Conservation (phyloP, 495 filamentous ascomycete genomes). For the Halenospora varia region DNA sequence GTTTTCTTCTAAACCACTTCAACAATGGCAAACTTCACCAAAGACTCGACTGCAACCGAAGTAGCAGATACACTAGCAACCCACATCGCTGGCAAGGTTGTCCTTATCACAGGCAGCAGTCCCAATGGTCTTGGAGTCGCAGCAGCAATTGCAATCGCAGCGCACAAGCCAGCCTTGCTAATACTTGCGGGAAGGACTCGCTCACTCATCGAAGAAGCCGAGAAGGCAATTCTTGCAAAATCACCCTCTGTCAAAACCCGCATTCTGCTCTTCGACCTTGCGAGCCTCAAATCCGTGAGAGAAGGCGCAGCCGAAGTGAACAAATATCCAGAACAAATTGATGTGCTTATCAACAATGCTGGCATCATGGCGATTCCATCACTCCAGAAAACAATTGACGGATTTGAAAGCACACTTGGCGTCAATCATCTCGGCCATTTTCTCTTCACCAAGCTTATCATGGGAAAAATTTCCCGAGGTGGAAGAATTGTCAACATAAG, state of each 20-base stretch:
- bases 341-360: neutral
- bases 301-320: neutral
- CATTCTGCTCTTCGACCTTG: neutral
- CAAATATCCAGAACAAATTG: neutral
- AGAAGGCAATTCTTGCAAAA: neutral
- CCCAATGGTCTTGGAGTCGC: neutral
- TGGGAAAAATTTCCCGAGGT: constrained; percentile 18
- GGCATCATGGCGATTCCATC: neutral
- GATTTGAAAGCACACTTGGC: constrained; percentile 53
- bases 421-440: constrained; percentile 56
- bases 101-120: neutral
- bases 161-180: neutral
- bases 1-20: too few species aligned
- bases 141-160: neutral
- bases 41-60: too few species aligned
- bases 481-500: constrained; percentile 5
- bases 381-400: constrained; percentile 19
- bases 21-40: too few species aligned
- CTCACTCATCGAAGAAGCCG: neutral
- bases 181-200: neutral
- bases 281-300: neutral
- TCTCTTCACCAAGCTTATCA: constrained; percentile 49
- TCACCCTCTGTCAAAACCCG: neutral
- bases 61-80: too few species aligned
- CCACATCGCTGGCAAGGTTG: neutral